phyloP scores from a whole-genome alignment of 306 rosid genomes.

The Inga leiocalycina region DNA sequence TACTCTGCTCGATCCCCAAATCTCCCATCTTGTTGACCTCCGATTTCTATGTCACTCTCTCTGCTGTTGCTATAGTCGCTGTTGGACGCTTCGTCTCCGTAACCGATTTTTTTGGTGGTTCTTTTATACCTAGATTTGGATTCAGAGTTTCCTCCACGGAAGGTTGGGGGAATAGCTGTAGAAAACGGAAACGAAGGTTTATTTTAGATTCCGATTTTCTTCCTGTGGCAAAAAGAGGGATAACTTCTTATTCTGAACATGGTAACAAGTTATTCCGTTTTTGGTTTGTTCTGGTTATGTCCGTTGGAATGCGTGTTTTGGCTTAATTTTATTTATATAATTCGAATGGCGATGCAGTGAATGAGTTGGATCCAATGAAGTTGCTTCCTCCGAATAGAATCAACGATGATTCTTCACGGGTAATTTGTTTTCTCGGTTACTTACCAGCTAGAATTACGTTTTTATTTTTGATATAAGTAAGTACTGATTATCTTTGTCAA shows the following conservation, averaged over 20 bases:
- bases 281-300: neutral
- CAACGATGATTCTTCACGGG: conserved; percentile 34
- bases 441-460: neutral
- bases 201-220: conserved; percentile 4
- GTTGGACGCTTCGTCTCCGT: conserved; percentile 13
- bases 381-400: neutral
- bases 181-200: conserved; percentile 37
- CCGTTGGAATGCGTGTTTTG: neutral
- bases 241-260: neutral
- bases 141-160: neutral
- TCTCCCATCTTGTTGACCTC: conserved; percentile 43
- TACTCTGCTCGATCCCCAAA: conserved; percentile 42
- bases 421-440: neutral
- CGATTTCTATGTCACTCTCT: conserved; percentile 36
- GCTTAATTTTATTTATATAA: neutral
- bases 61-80: conserved; percentile 31
- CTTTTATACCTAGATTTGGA: neutral
- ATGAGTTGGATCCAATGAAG: conserved; percentile 1
- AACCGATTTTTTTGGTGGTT: neutral
- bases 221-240: conserved; percentile 26
- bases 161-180: neutral
- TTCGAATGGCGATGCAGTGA: conserved; percentile 30
- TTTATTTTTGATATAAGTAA: neutral
- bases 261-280: conserved; percentile 26
- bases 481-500: neutral